phyloP scores from a whole-genome alignment of 768 basidiomycete genomes.

The Termitomyces sp. region DNA sequence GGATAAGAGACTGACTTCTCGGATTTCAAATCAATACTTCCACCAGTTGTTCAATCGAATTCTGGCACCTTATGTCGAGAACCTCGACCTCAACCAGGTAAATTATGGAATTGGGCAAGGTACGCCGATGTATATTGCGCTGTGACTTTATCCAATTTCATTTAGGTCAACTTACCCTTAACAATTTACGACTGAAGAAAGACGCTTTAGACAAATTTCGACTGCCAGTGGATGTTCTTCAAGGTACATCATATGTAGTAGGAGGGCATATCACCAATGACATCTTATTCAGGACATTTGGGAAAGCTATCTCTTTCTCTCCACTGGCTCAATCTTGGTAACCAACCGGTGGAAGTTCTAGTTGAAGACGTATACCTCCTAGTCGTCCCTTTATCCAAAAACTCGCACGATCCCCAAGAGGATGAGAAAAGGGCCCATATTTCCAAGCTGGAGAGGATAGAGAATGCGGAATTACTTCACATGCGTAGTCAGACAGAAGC shows the following conservation, averaged over 20 bases:
- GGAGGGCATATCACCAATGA: not conserved
- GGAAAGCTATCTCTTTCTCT: conserved; percentile 83
- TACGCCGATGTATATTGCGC: conserved; percentile 16
- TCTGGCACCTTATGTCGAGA: conserved; percentile 93
- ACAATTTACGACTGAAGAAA: conserved; percentile 84
- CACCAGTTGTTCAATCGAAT: conserved; percentile 77
- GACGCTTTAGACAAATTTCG: conserved; percentile 93
- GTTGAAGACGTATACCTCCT: conserved; percentile 95
- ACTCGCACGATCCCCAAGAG: conserved; percentile 69
- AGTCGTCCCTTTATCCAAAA: conserved; percentile 74
- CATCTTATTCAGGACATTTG: conserved; percentile 54
- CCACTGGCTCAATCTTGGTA: conserved; percentile 85
- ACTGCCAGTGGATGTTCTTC: conserved; percentile 89
- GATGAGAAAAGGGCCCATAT: conserved; percentile 80
- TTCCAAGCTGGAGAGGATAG: conserved; percentile 82
- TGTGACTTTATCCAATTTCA: not conserved
- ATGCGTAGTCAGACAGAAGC: conserved; percentile 52
- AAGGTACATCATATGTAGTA: conserved; percentile 49
- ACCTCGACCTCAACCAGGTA: conserved; percentile 90
- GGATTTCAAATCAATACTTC: not conserved
- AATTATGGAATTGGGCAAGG: conserved; percentile 92
- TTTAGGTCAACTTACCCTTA: conserved; percentile 70
- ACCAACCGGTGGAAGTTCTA: conserved; percentile 84
- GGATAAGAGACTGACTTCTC: not conserved
- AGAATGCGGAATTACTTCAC: conserved; percentile 82